A percentile compares a stretch with the other conserved stretches of the same genome.
Evolutionary conservation across 495 filamentous ascomycete species (phyloP).

Genomic region (Aspergillus campestris): DNA sequence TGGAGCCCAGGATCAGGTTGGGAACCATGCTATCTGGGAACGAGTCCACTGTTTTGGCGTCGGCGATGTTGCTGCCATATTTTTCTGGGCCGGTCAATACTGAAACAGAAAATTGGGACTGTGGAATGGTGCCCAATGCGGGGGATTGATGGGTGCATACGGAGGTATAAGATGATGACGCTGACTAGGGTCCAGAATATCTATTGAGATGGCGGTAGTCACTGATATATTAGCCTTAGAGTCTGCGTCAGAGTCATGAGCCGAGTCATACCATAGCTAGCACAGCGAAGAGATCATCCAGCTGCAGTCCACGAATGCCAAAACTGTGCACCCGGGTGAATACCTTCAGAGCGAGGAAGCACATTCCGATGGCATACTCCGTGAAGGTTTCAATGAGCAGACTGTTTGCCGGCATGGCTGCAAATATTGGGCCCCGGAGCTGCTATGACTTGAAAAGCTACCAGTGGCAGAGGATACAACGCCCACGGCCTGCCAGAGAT

Average conservation of each 20-base stretch:
- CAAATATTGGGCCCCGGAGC: neutral
- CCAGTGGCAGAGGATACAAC: too few species aligned
- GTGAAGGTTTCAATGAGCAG: slow-evolving; percentile 10
- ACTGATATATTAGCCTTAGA: neutral
- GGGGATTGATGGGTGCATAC: too few species aligned
- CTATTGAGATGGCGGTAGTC: slow-evolving; percentile 1
- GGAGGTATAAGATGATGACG: slow-evolving; percentile 9
- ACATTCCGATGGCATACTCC: slow-evolving; percentile 19
- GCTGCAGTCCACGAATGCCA: slow-evolving; percentile 10
- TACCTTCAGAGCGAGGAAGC: slow-evolving; percentile 12
- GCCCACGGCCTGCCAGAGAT: too few species aligned
- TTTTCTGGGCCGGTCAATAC: slow-evolving; percentile 4
- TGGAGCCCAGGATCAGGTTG: slow-evolving; percentile 12
- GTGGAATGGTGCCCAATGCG: too few species aligned
- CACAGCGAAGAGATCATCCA: slow-evolving; percentile 16
- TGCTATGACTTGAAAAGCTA: too few species aligned
- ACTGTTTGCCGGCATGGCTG: slow-evolving; percentile 4
- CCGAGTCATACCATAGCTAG: slow-evolving; percentile 12
- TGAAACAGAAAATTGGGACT: too few species aligned
- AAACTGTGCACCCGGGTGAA: slow-evolving; percentile 8
- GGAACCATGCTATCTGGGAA: slow-evolving; percentile 11
- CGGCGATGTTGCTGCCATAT: slow-evolving; percentile 16
- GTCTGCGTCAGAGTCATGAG: neutral
- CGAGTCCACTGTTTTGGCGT: slow-evolving; percentile 8
- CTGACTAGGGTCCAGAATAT: slow-evolving; percentile 15